Evolutionary conservation across 176 grass and related monocot species (phyloP).

Genomic region (Hordeum vulgare): MorexV3_pseudomolecules_assembly NC_058524.1:568801744-568802243

Average conservation of each 20-base stretch:
- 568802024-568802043: constrained; percentile 78
- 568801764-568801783: constrained; percentile 45
- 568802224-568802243: constrained; percentile 15
- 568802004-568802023: constrained; percentile 80
- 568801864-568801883: too few species aligned
- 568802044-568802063: constrained; percentile 73
- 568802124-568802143: too few species aligned
- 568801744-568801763: constrained; percentile 75
- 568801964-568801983: constrained; percentile 54
- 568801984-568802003: constrained; percentile 69
- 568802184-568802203: neutral
- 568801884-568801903: constrained; percentile 52
- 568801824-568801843: neutral
- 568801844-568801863: neutral
- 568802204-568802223: neutral
- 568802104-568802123: too few species aligned
- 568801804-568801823: neutral
- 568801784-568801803: neutral
- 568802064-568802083: constrained; percentile 24
- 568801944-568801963: constrained; percentile 40
- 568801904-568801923: constrained; percentile 93
- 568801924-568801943: constrained; percentile 59
- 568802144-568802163: neutral
- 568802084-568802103: neutral
- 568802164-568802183: neutral